Conservation (phyloP, 176 grass and related monocot genomes). For the Oryza glumipatula region DNA sequence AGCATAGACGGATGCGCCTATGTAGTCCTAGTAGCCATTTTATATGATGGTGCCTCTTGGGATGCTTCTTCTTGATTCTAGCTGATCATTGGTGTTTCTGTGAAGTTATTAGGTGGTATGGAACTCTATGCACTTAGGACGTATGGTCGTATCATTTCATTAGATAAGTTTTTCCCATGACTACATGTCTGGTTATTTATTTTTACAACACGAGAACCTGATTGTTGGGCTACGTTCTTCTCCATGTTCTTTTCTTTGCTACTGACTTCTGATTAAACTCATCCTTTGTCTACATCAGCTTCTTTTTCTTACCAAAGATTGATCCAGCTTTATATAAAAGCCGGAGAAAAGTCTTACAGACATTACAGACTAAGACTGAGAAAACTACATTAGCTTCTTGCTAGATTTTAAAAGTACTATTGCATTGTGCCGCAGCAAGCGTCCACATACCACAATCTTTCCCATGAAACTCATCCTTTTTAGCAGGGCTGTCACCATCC, state of each 20-base stretch:
- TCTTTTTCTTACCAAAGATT: too few species aligned
- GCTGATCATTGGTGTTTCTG: background rate
- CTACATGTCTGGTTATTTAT: background rate
- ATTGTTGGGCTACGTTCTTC: constrained; percentile 15
- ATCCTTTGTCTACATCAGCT: background rate
- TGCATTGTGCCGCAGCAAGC: background rate
- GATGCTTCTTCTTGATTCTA: constrained; percentile 18
- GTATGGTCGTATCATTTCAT: background rate
- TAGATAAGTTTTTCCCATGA: constrained; percentile 6
- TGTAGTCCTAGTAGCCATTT: background rate
- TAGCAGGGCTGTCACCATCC: constrained; percentile 30
- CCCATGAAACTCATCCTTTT: background rate
- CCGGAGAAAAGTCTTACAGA: too few species aligned
- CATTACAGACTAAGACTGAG: too few species aligned
- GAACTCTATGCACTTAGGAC: constrained; percentile 10
- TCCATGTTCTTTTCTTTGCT: constrained; percentile 4
- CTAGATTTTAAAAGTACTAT: background rate
- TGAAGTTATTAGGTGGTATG: background rate
- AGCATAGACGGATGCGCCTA: background rate
- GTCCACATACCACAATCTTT: constrained; percentile 9
- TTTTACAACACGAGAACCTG: background rate
- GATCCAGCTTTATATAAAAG: too few species aligned
- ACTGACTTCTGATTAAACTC: background rate
- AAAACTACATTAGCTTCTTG: background rate
- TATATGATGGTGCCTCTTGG: background rate